Evolutionary conservation across 1,284 basidiomycete species (phyloP), one percentile per base, ranked within the genome.

Genomic region (Pseudozyma tsukubaensis): DNA sequence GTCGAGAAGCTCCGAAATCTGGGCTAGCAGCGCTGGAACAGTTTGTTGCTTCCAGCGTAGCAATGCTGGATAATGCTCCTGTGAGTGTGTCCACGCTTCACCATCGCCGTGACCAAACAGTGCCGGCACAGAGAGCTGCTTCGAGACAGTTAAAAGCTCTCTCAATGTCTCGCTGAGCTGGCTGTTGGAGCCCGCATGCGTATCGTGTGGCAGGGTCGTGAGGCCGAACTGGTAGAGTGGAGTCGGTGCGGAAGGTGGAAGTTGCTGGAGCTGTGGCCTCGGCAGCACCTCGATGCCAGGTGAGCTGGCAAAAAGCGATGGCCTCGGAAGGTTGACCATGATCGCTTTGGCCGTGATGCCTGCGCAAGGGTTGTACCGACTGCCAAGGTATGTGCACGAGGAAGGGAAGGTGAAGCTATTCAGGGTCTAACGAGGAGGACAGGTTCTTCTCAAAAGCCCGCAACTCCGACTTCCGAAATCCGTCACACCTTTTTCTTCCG

Each of bases 391-490:
- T 11, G 32, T 44, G 42, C 21, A 13, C 24, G 18, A 24, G 9
- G 12, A 18, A 45, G 24, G 44, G 44, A 12, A 11, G 19, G 14
- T 11, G 44, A 10, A 49, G 13, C 8, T 16, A 19, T 43, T 29
- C 24, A 43, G 37, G 52, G 21, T 36, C 29, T 16, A 29, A 34
- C 13, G 10, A 32, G n/a, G 34, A 18, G 32, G 18, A 16, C 14
- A 13, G 39, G 21, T 47, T 40, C 52, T 59, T 59, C 49, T 50
- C 35, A 48, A 21, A 13, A 16, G 29, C 44, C n/a, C 4, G 29
- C 21, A 35, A 12, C 19, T 39, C 67, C 67, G 67, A 70, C 14
- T 64, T 50, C 67, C 67, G 66, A 69, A 24, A 48, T 54, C 24
- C 8, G 24, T 36, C 29, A 21, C 5, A 50, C 48, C 60, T 56